phyloP scores from a whole-genome alignment of 495 filamentous ascomycete species.

The Trichoderma virens region DNA sequence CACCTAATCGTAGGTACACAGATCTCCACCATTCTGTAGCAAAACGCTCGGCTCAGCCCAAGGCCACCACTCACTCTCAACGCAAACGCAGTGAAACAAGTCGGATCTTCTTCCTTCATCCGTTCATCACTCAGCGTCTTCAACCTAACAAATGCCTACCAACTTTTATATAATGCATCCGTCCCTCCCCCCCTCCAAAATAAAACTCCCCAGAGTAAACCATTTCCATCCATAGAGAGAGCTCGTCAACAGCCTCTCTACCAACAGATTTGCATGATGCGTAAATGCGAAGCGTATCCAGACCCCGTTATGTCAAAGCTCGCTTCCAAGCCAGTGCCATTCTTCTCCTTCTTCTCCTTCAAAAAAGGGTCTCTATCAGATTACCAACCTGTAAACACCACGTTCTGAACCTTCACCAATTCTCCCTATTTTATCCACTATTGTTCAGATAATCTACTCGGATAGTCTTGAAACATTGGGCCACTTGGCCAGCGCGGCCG shows the following conservation, averaged over 20 bases:
- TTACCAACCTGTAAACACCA: too few relatives aligned
- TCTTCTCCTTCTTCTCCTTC: neutral
- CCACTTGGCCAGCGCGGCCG: conserved; percentile 63
- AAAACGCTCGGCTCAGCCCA: too few relatives aligned
- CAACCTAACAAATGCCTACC: neutral
- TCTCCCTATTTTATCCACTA: neutral
- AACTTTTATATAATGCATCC: conserved; percentile 3
- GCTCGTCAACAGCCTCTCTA: neutral
- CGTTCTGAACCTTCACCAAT: neutral
- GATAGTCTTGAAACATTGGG: conserved; percentile 47
- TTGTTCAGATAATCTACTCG: neutral
- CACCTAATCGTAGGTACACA: too few relatives aligned
- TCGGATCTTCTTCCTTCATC: neutral
- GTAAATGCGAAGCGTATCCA: neutral
- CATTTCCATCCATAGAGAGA: neutral
- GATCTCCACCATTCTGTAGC: too few relatives aligned
- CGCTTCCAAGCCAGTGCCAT: too few relatives aligned
- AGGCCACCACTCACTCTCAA: too few relatives aligned
- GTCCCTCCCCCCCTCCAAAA: neutral
- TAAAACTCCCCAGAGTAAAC: neutral
- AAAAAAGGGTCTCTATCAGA: neutral
- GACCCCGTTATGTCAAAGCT: neutral
- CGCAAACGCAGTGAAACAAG: neutral
- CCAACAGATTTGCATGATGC: neutral
- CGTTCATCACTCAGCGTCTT: neutral